Base-by-base conservation (phyloP, 352 stramenopile species). In the Saprolegnia diclina region DNA sequence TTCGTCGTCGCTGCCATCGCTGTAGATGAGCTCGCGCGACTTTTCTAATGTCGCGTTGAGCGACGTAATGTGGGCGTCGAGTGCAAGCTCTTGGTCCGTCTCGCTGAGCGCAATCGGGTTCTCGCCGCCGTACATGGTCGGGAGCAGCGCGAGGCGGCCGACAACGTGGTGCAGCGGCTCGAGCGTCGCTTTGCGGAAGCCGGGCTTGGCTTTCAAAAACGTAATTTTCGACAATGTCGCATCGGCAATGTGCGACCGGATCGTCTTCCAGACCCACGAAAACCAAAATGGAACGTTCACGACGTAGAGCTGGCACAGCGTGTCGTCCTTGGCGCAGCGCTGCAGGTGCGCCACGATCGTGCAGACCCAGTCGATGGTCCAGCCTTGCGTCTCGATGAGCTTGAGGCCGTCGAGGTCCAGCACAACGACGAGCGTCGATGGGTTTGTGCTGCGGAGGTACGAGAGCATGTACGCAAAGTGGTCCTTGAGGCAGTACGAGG, bases 261-360 rank as follows among this genome's bases (percentile, higher is more conserved):
- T 59, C 3, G 52, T 59, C 19, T 59, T 59, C 52, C 52, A 59
- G 13, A 59, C 52, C 52, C 52, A 59, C 9, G 52, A 59, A 24
- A 59, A 59, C 52, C 52, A 59, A 59, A 59, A 59, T 9, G 52
- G 52, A 3, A 59, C 52, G 35, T 59, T 59, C 16, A 59, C 52
- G 3, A 59, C n/a, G 9, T 59, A 59, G 16, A n/a, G 11, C 13
- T 59, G 2, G 52, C 3, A 3, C 3, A 59, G 24, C 24, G 52
- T 59, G 3, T 48, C 42, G 52, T 59, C 13, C 19, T 16, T n/a
- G 19, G 19, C 11, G 24, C 13, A 14, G 13, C n/a, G 52, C 35
- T 59, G 52, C 3, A 59, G 52, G 35, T 59, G 52, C 1, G 11
- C 19, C 16, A 59, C 35, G 35, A 59, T 59, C 35, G 52, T 59